Conservation (phyloP, 768 basidiomycete genomes). For the Tulasnella sp. region DNA sequence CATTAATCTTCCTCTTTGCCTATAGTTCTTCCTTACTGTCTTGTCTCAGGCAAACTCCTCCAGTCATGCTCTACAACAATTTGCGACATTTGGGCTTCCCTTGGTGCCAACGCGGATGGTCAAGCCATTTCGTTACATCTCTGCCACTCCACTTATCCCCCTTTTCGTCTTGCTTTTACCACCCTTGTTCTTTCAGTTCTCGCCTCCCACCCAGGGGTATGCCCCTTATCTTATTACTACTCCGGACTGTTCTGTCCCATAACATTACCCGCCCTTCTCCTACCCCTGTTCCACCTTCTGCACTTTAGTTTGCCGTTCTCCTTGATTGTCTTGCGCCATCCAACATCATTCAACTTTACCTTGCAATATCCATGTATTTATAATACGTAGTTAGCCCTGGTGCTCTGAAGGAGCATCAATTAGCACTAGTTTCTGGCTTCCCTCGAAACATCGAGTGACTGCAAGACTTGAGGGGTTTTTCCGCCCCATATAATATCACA, state of each 20-base stretch:
- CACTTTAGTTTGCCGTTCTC: neutral
- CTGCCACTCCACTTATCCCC: neutral
- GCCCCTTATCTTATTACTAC: conserved; percentile 8
- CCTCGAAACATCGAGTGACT: neutral
- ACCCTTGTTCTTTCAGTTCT: neutral
- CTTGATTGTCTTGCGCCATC: neutral
- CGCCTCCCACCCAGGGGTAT: neutral
- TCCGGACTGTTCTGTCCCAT: conserved; percentile 6
- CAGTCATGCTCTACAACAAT: neutral
- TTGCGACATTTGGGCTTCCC: neutral
- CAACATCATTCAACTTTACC: conserved; percentile 12
- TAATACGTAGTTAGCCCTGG: conserved; percentile 4
- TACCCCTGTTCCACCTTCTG: neutral
- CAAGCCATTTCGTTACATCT: conserved; percentile 5
- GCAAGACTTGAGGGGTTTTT: neutral
- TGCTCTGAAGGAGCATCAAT: conserved; percentile 6
- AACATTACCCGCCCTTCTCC: neutral
- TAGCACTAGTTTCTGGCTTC: neutral
- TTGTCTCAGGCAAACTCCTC: neutral
- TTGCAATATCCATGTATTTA: conserved; percentile 6
- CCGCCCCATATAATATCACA: neutral
- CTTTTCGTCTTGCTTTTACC: neutral
- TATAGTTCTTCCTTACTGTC: neutral
- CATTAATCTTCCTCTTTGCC: neutral
- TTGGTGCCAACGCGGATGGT: neutral